Conservation (phyloP, 805 yeast genomes). For the Myxozyma lipomycoides region DNA sequence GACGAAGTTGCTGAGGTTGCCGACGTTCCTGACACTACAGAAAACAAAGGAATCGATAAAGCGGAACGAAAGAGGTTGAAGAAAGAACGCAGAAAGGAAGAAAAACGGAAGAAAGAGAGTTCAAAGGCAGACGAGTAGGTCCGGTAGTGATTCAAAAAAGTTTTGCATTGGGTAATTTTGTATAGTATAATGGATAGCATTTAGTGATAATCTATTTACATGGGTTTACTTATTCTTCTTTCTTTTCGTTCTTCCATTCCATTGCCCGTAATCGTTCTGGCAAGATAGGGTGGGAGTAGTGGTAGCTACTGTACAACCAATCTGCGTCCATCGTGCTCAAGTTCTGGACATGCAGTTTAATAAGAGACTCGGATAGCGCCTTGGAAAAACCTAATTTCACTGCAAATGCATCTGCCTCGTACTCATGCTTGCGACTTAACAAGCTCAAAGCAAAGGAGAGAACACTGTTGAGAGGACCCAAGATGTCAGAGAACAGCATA, state of each 20-base stretch:
- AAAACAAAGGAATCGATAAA: slow-evolving; percentile 13
- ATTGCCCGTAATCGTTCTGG: slow-evolving; percentile 84
- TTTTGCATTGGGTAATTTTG: no score
- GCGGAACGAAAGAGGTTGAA: slow-evolving; percentile 25
- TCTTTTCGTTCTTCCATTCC: slow-evolving; percentile 36
- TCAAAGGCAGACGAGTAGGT: no score
- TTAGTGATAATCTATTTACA: not conserved
- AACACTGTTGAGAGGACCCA: slow-evolving; percentile 68
- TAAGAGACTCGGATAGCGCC: slow-evolving; percentile 66
- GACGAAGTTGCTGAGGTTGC: not conserved
- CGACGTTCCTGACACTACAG: not conserved
- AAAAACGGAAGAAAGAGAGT: slow-evolving; percentile 10
- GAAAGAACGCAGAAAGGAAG: slow-evolving; percentile 22
- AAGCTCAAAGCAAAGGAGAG: slow-evolving; percentile 64
- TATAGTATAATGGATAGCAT: no score
- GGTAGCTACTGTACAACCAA: slow-evolving; percentile 82
- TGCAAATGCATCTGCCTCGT: slow-evolving; percentile 75
- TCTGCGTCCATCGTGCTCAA: slow-evolving; percentile 85
- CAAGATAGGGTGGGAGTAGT: slow-evolving; percentile 86
- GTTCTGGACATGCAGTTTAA: slow-evolving; percentile 73
- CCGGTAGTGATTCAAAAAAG: no score
- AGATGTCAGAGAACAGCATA: slow-evolving; percentile 68
- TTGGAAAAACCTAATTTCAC: slow-evolving; percentile 65
- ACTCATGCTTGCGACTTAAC: slow-evolving; percentile 81
- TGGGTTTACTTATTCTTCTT: slow-evolving; percentile 10